Evolutionary conservation across 768 basidiomycete species (phyloP).

Genomic region (Pleurotus sapidus): DNA sequence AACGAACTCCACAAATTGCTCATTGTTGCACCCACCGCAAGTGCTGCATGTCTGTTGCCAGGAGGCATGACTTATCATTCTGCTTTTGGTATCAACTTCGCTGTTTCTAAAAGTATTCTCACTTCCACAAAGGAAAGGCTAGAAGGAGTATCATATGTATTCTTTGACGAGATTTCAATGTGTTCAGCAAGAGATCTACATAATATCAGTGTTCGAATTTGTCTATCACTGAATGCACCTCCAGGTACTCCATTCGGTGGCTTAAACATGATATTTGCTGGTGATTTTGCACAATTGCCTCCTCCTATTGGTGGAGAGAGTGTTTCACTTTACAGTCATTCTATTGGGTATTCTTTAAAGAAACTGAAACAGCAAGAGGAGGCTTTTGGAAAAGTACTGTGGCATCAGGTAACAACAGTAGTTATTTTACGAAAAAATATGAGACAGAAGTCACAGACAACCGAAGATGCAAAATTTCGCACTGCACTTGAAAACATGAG

Average conservation of each 20-base stretch:
- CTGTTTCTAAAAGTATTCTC: no score
- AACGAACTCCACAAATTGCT: constrained; percentile 23
- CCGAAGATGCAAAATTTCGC: constrained; percentile 14
- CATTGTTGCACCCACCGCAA: constrained; percentile 23
- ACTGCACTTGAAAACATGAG: constrained; percentile 21
- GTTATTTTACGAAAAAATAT: constrained; percentile 31
- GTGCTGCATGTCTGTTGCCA: constrained; percentile 19
- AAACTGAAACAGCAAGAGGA: constrained; percentile 13
- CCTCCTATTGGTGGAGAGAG: constrained; percentile 15
- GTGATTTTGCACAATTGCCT: constrained; percentile 34
- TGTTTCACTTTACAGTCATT: constrained; percentile 15
- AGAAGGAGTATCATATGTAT: constrained; percentile 28
- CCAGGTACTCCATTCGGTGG: constrained; percentile 27
- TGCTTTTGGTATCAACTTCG: constrained; percentile 5
- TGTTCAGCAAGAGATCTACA: constrained; percentile 28
- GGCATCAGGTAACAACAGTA: constrained; percentile 28
- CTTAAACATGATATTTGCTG: constrained; percentile 32
- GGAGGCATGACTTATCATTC: constrained; percentile 24
- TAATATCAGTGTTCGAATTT: constrained; percentile 22
- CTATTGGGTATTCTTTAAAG: constrained; percentile 1
- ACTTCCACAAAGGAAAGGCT: constrained; percentile 4
- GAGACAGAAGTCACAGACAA: constrained; percentile 16
- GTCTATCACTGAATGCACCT: constrained; percentile 13
- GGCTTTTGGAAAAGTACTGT: constrained; percentile 23
- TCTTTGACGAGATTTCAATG: constrained; percentile 43